These are phyloP conservation scores for Gaillardinia entomophila DNA, from an alignment of 805 yeast species.

Conservation along the genomic window DNA sequence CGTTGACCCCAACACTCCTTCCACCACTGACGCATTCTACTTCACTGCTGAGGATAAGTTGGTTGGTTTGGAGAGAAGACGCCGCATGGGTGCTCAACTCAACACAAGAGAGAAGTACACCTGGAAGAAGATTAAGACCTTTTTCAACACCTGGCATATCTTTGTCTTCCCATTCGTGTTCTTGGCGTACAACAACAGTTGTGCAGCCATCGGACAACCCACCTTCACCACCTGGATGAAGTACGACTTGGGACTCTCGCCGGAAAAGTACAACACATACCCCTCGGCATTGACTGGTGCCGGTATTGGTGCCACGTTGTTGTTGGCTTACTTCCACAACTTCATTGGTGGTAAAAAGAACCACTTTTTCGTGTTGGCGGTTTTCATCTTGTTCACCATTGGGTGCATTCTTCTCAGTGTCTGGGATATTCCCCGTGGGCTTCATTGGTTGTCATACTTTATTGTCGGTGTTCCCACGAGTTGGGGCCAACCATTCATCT, in stretches of 20 bases:
- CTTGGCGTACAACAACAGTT: conserved; percentile 30
- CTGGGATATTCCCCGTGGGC: conserved; percentile 14
- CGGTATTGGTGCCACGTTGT: conserved; percentile 31
- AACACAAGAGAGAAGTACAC: conserved; percentile 34
- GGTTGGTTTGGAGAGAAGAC: conserved; percentile 41
- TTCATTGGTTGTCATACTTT: conserved; percentile 15
- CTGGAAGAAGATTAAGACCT: conserved; percentile 30
- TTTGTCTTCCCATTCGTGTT: conserved; percentile 38
- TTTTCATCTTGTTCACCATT: conserved; percentile 8
- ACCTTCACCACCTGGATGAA: conserved; percentile 44
- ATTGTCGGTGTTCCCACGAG: conserved; percentile 12
- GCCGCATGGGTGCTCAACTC: conserved; percentile 26
- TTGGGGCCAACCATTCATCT: conserved; percentile 16
- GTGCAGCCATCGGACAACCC: conserved; percentile 32
- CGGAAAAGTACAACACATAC: conserved; percentile 32
- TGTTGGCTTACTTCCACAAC: conserved; percentile 32
- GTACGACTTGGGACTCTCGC: conserved; percentile 21
- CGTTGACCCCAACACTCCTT: conserved; percentile 29
- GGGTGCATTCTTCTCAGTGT: conserved; percentile 12
- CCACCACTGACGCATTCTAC: conserved; percentile 28
- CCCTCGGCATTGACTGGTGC: conserved; percentile 35
- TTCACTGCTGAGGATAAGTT: conserved; percentile 21
- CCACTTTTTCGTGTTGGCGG: conserved; percentile 7
- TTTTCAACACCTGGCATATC: conserved; percentile 46
- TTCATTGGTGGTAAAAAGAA: conserved; percentile 22